These are phyloP conservation scores for Seiridium unicorne DNA, from an alignment of 2,329 filamentous ascomycete species.

Conservation along the genomic window DNA sequence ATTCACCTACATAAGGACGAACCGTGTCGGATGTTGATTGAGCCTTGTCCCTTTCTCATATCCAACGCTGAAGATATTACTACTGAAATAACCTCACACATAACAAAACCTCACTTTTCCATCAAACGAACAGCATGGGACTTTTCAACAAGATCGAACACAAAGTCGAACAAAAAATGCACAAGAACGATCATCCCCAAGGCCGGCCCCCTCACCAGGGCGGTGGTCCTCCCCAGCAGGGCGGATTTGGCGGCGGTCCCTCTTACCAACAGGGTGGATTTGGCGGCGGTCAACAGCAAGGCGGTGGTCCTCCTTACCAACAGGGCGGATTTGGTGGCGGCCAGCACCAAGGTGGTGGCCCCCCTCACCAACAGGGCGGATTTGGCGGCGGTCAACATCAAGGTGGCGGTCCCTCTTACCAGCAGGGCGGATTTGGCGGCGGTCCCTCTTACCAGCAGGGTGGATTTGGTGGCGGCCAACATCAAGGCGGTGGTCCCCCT, in stretches of 20 bases:
- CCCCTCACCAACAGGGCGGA: neutral
- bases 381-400: too few relatives aligned
- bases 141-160: constrained; percentile 6
- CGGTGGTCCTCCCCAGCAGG: neutral
- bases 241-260: constrained; percentile 2
- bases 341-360: neutral
- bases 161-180: constrained; percentile 2
- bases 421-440: neutral
- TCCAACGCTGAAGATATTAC: neutral
- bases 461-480: neutral
- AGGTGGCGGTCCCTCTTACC: neutral
- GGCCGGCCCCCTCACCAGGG: neutral
- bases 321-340: neutral
- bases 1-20: neutral
- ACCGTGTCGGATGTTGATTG: too few relatives aligned
- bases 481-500: neutral
- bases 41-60: neutral
- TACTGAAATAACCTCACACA: neutral
- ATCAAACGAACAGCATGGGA: neutral
- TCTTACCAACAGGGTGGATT: neutral
- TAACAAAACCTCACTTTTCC: neutral
- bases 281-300: neutral
- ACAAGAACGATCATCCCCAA: neutral
- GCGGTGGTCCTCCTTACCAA: neutral
- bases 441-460: neutral